phyloP scores from a whole-genome alignment of 108 stramenopile species.

The Pseudonitzschia multistriata region DNA sequence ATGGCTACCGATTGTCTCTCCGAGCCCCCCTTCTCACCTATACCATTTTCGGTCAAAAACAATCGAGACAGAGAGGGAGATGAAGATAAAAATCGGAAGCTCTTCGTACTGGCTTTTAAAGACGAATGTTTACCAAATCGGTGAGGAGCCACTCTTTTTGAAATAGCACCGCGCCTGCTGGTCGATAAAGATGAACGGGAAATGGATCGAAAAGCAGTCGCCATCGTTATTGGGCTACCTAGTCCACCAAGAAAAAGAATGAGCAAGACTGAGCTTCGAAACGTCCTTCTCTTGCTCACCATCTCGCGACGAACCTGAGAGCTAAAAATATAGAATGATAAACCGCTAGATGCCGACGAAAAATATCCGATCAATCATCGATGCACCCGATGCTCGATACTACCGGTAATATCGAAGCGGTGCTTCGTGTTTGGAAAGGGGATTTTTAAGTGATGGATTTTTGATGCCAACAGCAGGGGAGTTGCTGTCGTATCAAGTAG shows the following conservation, averaged over 20 bases:
- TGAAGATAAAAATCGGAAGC: neutral
- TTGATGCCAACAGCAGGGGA: too few relatives aligned
- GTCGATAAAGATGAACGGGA: neutral
- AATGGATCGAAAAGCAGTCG: constrained; percentile 4
- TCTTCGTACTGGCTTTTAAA: neutral
- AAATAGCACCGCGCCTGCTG: neutral
- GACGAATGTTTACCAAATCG: neutral
- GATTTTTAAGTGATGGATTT: too few relatives aligned
- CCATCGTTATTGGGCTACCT: neutral
- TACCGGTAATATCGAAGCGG: too few relatives aligned
- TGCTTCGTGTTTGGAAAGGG: too few relatives aligned
- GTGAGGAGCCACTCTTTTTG: neutral
- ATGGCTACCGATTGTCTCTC: neutral
- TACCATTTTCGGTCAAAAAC: neutral
- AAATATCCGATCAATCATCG: too few relatives aligned
- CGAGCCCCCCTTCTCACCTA: neutral
- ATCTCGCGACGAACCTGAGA: neutral
- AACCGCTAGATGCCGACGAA: too few relatives aligned
- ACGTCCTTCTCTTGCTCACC: neutral
- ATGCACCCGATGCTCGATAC: too few relatives aligned
- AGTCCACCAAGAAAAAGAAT: neutral
- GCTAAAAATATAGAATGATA: too few relatives aligned
- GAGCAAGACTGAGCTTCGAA: neutral
- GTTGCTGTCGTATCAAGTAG: too few relatives aligned
- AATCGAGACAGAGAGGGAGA: neutral